A percentile compares a stretch with the other conserved stretches of the same genome.
Evolutionary conservation across 2,329 filamentous ascomycete genomes (phyloP).

Genomic region (Arthrinium phaeospermum): DNA sequence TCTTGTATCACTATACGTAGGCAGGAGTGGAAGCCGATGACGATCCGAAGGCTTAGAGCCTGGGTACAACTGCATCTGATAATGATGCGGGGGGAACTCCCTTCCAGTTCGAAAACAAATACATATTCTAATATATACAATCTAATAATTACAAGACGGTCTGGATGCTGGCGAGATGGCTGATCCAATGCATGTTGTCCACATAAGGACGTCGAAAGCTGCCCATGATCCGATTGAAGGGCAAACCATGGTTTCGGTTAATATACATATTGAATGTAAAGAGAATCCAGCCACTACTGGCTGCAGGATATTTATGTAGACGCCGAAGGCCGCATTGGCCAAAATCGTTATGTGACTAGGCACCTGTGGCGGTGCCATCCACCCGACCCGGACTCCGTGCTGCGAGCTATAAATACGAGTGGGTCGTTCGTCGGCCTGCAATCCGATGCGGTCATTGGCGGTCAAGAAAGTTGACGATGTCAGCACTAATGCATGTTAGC

Average conservation of each 20-base stretch:
- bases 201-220: too few relatives aligned
- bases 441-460: background rate
- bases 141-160: background rate
- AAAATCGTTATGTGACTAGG: background rate
- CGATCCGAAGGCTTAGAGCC: too few relatives aligned
- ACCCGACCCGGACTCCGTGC: background rate
- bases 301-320: background rate
- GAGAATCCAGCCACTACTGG: background rate
- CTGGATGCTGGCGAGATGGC: background rate
- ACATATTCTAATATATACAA: background rate
- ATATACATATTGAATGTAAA: background rate
- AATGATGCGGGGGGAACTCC: background rate
- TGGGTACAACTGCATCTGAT: too few relatives aligned
- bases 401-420: background rate
- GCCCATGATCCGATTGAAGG: background rate
- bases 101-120: background rate
- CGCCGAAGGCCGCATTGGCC: background rate
- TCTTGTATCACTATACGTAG: background rate
- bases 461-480: background rate
- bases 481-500: constrained; percentile 4
- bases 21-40: too few relatives aligned
- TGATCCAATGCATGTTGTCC: background rate
- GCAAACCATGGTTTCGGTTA: too few relatives aligned
- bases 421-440: background rate
- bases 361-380: background rate